A percentile compares a stretch with the other conserved stretches of the same genome.
Evolutionary conservation across 495 filamentous ascomycete genomes (phyloP).

Genomic region (Talaromyces proteolyticus): DNA sequence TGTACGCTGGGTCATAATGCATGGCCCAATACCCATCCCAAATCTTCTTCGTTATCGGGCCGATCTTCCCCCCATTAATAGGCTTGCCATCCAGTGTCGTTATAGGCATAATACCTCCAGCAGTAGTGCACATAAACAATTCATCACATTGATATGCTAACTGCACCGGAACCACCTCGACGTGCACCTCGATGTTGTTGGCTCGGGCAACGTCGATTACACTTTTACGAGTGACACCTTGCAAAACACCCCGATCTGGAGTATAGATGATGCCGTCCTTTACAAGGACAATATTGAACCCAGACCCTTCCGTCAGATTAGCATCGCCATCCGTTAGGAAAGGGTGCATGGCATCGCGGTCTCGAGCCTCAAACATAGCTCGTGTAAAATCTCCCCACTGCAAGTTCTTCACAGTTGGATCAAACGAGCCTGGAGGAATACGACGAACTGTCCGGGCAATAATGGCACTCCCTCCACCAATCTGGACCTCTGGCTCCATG

Average conservation of each 20-base stretch:
- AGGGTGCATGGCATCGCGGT: slow-evolving; percentile 23
- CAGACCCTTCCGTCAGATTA: slow-evolving; percentile 25
- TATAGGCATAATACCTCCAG: slow-evolving; percentile 35
- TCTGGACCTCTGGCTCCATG: slow-evolving; percentile 31
- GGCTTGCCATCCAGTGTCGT: slow-evolving; percentile 26
- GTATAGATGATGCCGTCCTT: slow-evolving; percentile 26
- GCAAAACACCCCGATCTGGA: slow-evolving; percentile 22
- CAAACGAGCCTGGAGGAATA: slow-evolving; percentile 24
- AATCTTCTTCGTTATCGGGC: slow-evolving; percentile 30
- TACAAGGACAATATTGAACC: slow-evolving; percentile 26
- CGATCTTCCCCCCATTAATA: slow-evolving; percentile 25
- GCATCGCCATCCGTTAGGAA: slow-evolving; percentile 33
- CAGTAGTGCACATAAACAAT: slow-evolving; percentile 33
- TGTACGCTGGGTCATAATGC: slow-evolving; percentile 26
- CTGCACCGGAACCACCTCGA: slow-evolving; percentile 24
- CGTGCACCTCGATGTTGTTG: slow-evolving; percentile 14
- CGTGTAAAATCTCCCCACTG: slow-evolving; percentile 35
- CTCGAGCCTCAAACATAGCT: slow-evolving; percentile 22
- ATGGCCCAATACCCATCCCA: slow-evolving; percentile 36
- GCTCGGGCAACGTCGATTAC: slow-evolving; percentile 22
- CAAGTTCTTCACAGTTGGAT: slow-evolving; percentile 36
- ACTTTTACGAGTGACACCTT: slow-evolving; percentile 26
- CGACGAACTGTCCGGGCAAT: slow-evolving; percentile 31
- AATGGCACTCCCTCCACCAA: slow-evolving; percentile 26
- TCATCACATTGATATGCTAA: slow-evolving; percentile 25